phyloP scores from a whole-genome alignment of 169 alveolate genomes.

The Plasmodium billcollinsi region DNA sequence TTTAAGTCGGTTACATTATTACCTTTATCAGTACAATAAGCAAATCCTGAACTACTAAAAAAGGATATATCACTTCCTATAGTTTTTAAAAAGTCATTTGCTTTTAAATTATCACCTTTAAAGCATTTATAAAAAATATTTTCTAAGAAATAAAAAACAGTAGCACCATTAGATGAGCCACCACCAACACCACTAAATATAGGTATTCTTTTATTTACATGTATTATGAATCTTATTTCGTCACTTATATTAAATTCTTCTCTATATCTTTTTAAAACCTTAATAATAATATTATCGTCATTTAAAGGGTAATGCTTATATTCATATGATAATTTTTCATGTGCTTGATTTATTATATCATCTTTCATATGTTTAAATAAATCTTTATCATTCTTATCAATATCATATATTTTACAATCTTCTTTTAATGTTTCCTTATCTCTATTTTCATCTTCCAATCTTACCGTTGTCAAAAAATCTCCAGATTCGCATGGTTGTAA shows the following conservation, averaged over 20 bases:
- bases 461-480: conserved; percentile 42
- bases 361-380: neutral
- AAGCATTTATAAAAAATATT: conserved; percentile 46
- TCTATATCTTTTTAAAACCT: conserved; percentile 61
- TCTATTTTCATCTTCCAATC: conserved; percentile 3
- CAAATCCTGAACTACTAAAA: conserved; percentile 75
- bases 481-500: conserved; percentile 51
- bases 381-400: neutral
- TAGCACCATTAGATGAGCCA: conserved; percentile 86
- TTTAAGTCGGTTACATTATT: conserved; percentile 42
- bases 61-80: conserved; percentile 85
- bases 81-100: conserved; percentile 33
- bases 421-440: conserved; percentile 1
- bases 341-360: neutral
- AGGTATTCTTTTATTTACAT: conserved; percentile 78
- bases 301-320: conserved; percentile 56
- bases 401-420: conserved; percentile 1
- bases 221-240: conserved; percentile 77
- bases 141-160: conserved; percentile 72
- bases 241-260: conserved; percentile 43
- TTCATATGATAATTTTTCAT: neutral
- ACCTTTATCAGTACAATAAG: conserved; percentile 68
- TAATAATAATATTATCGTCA: conserved; percentile 64
- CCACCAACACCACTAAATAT: conserved; percentile 87
- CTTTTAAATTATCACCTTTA: conserved; percentile 11